Conservation (phyloP, 2,329 filamentous ascomycete genomes). For the Cordyceps militaris region DNA sequence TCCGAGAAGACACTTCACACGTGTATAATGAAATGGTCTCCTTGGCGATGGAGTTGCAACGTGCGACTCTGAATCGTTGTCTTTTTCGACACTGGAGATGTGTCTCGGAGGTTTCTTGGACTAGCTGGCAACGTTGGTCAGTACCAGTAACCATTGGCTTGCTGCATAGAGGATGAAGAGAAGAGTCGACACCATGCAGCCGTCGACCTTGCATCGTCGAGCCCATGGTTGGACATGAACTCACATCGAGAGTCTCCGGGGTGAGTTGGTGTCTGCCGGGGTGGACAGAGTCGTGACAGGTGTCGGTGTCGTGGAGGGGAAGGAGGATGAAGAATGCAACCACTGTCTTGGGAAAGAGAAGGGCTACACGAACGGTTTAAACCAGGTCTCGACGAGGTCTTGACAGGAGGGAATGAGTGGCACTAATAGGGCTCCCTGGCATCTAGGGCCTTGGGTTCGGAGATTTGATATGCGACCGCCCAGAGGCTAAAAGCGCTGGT, state of each 20-base stretch:
- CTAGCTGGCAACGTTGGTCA: background rate
- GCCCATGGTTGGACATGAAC: conserved; percentile 22
- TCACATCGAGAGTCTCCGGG: conserved; percentile 54
- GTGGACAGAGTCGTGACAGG: conserved; percentile 26
- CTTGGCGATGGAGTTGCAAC: background rate
- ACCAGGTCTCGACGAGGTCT: conserved; percentile 32
- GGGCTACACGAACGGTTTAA: conserved; percentile 26
- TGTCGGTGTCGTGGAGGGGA: conserved; percentile 31
- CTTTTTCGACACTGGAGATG: background rate
- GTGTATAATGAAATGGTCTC: background rate
- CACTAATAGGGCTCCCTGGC: conserved; percentile 25
- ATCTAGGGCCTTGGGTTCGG: conserved; percentile 26
- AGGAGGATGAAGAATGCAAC: conserved; percentile 28
- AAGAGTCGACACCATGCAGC: background rate
- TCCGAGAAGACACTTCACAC: background rate
- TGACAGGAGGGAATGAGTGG: conserved; percentile 26
- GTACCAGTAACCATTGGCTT: background rate
- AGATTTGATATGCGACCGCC: conserved; percentile 31
- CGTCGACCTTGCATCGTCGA: background rate
- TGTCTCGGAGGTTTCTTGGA: background rate
- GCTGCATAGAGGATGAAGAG: background rate
- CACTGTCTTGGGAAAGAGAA: conserved; percentile 32
- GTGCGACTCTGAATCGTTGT: background rate
- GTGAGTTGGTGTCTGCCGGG: conserved; percentile 24
- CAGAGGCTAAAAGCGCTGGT: conserved; percentile 25